Percentiles rank a stretch among this genome's conserved stretches.
Conservation (phyloP, 768 basidiomycete genomes). For the Lanmaoa rubissima region DNA sequence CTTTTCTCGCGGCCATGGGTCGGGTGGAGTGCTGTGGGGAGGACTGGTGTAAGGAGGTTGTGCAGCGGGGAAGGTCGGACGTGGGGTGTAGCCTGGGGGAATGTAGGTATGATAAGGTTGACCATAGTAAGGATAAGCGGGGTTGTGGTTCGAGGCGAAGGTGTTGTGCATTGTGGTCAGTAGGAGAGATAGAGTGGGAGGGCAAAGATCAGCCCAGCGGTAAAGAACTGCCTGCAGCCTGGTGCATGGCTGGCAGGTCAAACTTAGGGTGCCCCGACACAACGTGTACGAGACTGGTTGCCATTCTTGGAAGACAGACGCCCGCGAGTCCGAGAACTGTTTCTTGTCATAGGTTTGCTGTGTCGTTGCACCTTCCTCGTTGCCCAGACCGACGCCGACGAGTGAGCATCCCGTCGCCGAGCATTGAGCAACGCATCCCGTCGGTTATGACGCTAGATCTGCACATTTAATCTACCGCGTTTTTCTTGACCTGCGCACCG, state of each 20-base stretch:
- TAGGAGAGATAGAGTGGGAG: neutral
- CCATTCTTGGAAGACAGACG: slow-evolving; percentile 34
- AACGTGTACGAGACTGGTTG: slow-evolving; percentile 26
- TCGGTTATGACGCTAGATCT: too few relatives aligned
- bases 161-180: slow-evolving; percentile 29
- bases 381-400: neutral
- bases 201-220: slow-evolving; percentile 6
- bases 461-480: too few relatives aligned
- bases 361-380: neutral
- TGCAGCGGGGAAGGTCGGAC: slow-evolving; percentile 8
- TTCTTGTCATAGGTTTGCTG: neutral
- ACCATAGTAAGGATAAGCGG: slow-evolving; percentile 45
- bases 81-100: slow-evolving; percentile 30
- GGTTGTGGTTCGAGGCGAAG: slow-evolving; percentile 39
- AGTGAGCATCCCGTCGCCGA: neutral
- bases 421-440: neutral
- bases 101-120: slow-evolving; percentile 42
- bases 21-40: slow-evolving; percentile 32
- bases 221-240: slow-evolving; percentile 13
- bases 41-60: slow-evolving; percentile 24
- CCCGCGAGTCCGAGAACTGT: neutral
- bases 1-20: slow-evolving; percentile 37
- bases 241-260: slow-evolving; percentile 22
- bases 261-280: slow-evolving; percentile 5
- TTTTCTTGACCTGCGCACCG: too few relatives aligned